These are phyloP conservation scores for Clarireedia paspali DNA, from an alignment of 2,329 filamentous ascomycete species.

Conservation along the genomic window DNA sequence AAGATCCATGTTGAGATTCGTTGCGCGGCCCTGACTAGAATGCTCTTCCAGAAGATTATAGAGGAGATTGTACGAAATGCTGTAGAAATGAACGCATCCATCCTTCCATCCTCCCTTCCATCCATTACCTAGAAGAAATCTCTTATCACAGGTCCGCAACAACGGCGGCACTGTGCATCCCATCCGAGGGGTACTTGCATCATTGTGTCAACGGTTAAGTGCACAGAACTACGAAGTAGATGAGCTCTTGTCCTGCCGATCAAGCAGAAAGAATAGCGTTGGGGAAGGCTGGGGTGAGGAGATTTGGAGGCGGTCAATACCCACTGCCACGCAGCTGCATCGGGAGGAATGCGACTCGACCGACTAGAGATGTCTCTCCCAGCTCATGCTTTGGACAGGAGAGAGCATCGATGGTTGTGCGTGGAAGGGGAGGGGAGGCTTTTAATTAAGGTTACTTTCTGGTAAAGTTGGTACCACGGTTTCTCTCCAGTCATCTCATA, in stretches of 20 bases:
- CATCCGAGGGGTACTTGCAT: conserved; percentile 1
- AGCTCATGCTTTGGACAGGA: no score
- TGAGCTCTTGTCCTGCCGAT: neutral
- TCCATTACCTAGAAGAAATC: neutral
- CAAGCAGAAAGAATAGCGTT: neutral
- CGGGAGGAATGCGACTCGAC: no score
- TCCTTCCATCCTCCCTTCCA: no score
- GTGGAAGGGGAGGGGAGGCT: no score
- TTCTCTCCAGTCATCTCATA: no score
- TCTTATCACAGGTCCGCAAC: neutral
- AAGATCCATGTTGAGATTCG: conserved; percentile 7
- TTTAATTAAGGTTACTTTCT: no score
- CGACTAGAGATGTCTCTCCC: no score
- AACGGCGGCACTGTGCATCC: conserved; percentile 1
- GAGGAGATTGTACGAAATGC: neutral
- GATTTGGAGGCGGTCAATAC: no score
- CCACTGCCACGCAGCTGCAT: no score
- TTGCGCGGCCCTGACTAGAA: neutral
- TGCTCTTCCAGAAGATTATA: neutral
- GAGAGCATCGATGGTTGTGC: no score
- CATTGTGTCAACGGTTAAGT: neutral
- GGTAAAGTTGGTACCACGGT: no score
- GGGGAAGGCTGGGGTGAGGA: no score
- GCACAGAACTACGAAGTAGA: neutral
- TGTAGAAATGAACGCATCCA: neutral